Conservation (phyloP, 1,284 basidiomycete genomes). For the Rhodotorula sp. region DNA sequence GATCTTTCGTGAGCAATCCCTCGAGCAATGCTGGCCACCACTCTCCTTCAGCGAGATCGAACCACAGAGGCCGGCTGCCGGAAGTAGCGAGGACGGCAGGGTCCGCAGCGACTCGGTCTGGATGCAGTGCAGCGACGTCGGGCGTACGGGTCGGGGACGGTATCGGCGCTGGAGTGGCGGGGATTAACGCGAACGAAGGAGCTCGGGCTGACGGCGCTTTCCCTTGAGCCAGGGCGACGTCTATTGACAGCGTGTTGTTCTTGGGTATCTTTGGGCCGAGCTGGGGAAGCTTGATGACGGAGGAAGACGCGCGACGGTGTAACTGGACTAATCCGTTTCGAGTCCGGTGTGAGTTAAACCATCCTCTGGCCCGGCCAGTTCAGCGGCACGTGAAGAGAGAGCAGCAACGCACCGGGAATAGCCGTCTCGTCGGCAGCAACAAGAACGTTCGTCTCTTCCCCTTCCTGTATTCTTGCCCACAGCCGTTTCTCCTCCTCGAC, state of each 20-base stretch:
- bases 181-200: constrained; percentile 28
- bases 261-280: neutral
- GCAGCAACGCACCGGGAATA: constrained; percentile 2
- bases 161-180: constrained; percentile 23
- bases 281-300: neutral
- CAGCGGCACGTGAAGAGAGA: neutral
- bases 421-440: constrained; percentile 6
- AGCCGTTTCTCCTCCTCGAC: neutral
- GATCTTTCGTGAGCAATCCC: constrained; percentile 18
- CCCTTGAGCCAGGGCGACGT: constrained; percentile 21
- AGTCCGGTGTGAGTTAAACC: neutral
- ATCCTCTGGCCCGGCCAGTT: neutral
- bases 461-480: neutral
- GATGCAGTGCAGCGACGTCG: constrained; percentile 22
- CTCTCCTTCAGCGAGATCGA: constrained; percentile 26
- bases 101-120: constrained; percentile 7
- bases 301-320: constrained; percentile 6
- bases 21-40: constrained; percentile 32
- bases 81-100: neutral
- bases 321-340: neutral
- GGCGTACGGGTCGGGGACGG: constrained; percentile 15
- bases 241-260: constrained; percentile 19
- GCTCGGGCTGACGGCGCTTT: constrained; percentile 1
- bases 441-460: neutral
- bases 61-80: neutral